Conservation (phyloP, 2,329 filamentous ascomycete species). For the Aspergillus vadensis region DNA sequence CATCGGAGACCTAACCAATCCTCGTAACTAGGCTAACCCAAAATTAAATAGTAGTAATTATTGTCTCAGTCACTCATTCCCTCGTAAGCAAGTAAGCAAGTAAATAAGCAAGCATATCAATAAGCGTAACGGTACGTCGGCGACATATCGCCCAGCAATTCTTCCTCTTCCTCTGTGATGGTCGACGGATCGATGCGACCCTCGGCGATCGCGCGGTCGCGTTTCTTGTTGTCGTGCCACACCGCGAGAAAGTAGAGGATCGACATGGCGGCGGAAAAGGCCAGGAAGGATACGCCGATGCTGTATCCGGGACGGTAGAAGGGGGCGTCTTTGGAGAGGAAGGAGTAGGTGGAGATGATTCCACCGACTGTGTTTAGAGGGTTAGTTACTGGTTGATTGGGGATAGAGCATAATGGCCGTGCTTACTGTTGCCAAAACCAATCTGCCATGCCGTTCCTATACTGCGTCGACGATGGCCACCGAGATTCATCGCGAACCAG, state of each 20-base stretch:
- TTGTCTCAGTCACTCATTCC: too few species aligned
- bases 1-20: too few species aligned
- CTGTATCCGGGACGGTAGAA: constrained; percentile 22
- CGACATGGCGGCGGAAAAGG: constrained; percentile 16
- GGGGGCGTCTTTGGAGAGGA: constrained; percentile 20
- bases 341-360: constrained; percentile 22
- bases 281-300: constrained; percentile 18
- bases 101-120: constrained; percentile 1
- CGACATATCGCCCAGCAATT: constrained; percentile 17
- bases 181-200: background rate
- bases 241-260: constrained; percentile 8
- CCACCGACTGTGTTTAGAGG: constrained; percentile 15
- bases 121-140: constrained; percentile 22
- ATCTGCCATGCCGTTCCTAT: constrained; percentile 76
- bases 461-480: constrained; percentile 68
- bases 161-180: constrained; percentile 11
- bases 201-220: constrained; percentile 6
- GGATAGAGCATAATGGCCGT: background rate
- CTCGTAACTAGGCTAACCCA: too few species aligned
- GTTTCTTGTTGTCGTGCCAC: constrained; percentile 16
- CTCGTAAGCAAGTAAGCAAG: background rate
- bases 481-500: constrained; percentile 80
- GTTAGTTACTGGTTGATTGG: background rate
- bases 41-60: too few species aligned
- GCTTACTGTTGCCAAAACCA: constrained; percentile 59